Evolutionary conservation across 805 yeast genomes (phyloP), one percentile per base, ranked within the genome.

Genomic region (Kodamaea sagamina): DNA sequence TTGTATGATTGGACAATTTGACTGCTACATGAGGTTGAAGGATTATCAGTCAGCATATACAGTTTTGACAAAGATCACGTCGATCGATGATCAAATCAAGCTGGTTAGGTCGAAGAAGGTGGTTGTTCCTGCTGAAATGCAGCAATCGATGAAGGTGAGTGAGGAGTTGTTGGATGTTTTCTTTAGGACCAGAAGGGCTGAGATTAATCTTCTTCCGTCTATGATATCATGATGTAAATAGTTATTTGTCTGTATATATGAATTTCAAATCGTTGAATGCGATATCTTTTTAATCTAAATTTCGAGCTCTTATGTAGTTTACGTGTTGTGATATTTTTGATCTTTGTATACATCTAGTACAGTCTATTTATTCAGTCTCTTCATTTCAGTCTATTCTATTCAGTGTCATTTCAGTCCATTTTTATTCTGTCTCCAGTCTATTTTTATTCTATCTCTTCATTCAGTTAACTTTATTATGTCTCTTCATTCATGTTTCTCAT

Each of bases 1-100:
- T 32, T 84, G 88, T 53, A 67, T 77, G 54, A 68, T 86, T 45
- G 95, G 93, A 0, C 72, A 77, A 46, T 85, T 85, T 59, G 92
- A 86, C 56, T 73, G 80, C 41, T 70, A 67, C 43, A 54, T 74
- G 12, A 59, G 58, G 18, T 45, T 46, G 40, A 34, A 44, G 11
- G 52, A 54, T 32, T 44, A 36, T 32, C 53, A 50, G 38, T 43
- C 48, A 16, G 62, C 65, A 1, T 46, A 42, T 29, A 45, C 38
- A 4, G 43, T 46, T 9, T 49, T 59, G 28, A 50, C 49, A 19
- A 48, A 50, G 24, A 44, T 62, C 15, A 24, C 41, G 10, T 29
- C 53, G 12, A 47, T 59, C 13, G 35, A 47, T 28, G 52, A 51
- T 11, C 47, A 53, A 31, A 36, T 41, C 4, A 18, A 25, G 15